Conservation (phyloP, 257 asterid species). For the Galeopsis tetrahit region DNA sequence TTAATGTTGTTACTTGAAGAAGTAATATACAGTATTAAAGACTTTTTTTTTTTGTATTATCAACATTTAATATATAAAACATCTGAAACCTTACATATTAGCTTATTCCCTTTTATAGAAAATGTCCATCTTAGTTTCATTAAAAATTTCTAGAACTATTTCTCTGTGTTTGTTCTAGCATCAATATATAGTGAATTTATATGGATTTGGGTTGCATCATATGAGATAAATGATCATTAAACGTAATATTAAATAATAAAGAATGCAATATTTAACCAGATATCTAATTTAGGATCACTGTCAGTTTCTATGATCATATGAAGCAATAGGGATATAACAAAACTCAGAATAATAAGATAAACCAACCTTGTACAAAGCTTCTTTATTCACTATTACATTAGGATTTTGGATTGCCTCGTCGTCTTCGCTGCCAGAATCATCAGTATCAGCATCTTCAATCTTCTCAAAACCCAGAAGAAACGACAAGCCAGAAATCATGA, state of each 20-base stretch:
- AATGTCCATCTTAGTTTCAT: no score
- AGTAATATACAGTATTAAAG: no score
- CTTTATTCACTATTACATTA: slow-evolving; percentile 69
- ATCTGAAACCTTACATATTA: no score
- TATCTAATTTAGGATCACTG: slow-evolving; percentile 6
- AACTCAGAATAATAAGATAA: slow-evolving; percentile 32
- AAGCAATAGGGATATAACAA: background rate
- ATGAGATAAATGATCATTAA: background rate
- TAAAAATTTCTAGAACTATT: no score
- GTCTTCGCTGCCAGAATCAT: slow-evolving; percentile 80
- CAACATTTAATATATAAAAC: no score
- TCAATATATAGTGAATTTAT: no score
- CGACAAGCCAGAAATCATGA: slow-evolving; percentile 87
- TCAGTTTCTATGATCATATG: background rate
- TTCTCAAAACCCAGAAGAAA: slow-evolving; percentile 95
- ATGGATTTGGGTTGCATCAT: no score
- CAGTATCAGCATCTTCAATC: slow-evolving; percentile 71
- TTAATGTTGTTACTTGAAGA: no score
- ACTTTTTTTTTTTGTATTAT: no score
- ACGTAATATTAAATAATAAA: slow-evolving; percentile 8
- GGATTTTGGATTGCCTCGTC: slow-evolving; percentile 57
- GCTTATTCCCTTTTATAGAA: no score
- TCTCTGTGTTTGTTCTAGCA: no score
- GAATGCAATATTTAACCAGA: slow-evolving; percentile 2
- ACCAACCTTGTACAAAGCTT: slow-evolving; percentile 86